Conservation (phyloP, 163 green algal genomes). For the Trebouxiophyceae sp. region DNA sequence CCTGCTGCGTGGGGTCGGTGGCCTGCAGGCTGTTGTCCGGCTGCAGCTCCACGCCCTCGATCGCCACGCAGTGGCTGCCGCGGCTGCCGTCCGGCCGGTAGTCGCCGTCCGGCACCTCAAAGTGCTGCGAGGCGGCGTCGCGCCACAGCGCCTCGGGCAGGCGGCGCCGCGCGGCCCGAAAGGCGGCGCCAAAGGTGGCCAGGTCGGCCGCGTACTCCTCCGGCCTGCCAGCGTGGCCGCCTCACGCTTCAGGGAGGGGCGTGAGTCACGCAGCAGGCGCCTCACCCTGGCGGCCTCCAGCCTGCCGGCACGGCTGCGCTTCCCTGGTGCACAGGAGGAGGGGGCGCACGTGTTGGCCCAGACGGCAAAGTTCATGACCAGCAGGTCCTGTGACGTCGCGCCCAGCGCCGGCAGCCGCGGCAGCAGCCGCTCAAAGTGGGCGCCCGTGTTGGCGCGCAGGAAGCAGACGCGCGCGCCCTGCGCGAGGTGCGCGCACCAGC, state of each 20-base stretch:
- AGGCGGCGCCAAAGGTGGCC: neutral
- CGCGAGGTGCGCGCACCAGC: neutral
- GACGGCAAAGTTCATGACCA: constrained; percentile 1
- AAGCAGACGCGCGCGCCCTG: neutral
- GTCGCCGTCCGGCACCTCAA: constrained; percentile 8
- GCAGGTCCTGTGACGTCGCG: neutral
- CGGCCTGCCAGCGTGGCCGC: too few relatives aligned
- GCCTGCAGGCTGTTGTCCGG: neutral
- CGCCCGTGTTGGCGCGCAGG: neutral
- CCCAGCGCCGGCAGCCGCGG: neutral
- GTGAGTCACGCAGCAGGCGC: too few relatives aligned
- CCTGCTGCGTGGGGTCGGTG: neutral
- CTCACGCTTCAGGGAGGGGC: too few relatives aligned
- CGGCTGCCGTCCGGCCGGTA: neutral
- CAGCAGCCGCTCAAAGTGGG: neutral
- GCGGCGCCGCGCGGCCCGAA: neutral
- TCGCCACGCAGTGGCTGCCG: neutral
- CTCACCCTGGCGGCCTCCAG: too few relatives aligned
- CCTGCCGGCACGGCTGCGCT: too few relatives aligned
- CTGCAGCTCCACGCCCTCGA: neutral
- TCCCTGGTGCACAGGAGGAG: too few relatives aligned
- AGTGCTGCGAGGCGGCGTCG: constrained; percentile 18
- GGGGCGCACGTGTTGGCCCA: neutral
- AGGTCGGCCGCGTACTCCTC: neutral
- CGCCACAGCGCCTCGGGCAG: constrained; percentile 18